A percentile compares a stretch with the other conserved stretches of the same genome.
These are phyloP conservation scores for Discostella stelligera DNA, from an alignment of 352 stramenopile genomes.

Conservation along the genomic window DNA sequence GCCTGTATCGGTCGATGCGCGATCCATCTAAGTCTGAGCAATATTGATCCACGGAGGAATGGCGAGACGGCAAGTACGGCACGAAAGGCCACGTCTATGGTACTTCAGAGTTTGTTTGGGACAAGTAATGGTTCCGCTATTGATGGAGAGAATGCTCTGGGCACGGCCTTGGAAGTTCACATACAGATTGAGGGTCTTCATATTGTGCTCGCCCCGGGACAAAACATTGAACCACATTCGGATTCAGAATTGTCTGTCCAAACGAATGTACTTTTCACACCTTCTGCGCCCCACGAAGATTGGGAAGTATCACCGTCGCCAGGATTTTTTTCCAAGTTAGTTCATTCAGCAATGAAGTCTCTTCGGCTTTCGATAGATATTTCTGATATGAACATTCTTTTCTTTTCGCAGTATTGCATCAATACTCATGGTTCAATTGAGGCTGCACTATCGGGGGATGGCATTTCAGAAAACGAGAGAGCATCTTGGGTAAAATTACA, in stretches of 20 bases:
- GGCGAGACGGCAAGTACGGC: neutral
- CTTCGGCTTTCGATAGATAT: slow-evolving; percentile 44
- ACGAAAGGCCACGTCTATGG: slow-evolving; percentile 46
- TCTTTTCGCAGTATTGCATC: slow-evolving; percentile 25
- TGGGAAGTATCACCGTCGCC: slow-evolving; percentile 4
- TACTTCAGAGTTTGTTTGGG: slow-evolving; percentile 30
- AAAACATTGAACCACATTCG: slow-evolving; percentile 7
- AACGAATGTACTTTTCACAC: neutral
- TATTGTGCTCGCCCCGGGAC: slow-evolving; percentile 55
- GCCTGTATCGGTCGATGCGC: slow-evolving; percentile 18
- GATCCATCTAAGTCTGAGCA: slow-evolving; percentile 28
- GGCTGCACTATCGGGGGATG: neutral
- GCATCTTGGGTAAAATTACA: slow-evolving; percentile 20
- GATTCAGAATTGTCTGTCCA: slow-evolving; percentile 15
- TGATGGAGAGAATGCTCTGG: slow-evolving; percentile 15
- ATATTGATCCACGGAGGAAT: slow-evolving; percentile 10
- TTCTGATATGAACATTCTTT: slow-evolving; percentile 25
- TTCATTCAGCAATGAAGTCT: slow-evolving; percentile 49
- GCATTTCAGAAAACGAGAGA: neutral
- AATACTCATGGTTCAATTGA: neutral
- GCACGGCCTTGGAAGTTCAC: slow-evolving; percentile 58
- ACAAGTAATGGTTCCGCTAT: slow-evolving; percentile 1
- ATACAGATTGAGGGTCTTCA: slow-evolving; percentile 66
- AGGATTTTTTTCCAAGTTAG: slow-evolving; percentile 52
- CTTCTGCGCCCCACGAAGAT: neutral